These are phyloP conservation scores for Colletotrichum sp. DNA, from an alignment of 2,329 filamentous ascomycete species.

Conservation along the genomic window DNA sequence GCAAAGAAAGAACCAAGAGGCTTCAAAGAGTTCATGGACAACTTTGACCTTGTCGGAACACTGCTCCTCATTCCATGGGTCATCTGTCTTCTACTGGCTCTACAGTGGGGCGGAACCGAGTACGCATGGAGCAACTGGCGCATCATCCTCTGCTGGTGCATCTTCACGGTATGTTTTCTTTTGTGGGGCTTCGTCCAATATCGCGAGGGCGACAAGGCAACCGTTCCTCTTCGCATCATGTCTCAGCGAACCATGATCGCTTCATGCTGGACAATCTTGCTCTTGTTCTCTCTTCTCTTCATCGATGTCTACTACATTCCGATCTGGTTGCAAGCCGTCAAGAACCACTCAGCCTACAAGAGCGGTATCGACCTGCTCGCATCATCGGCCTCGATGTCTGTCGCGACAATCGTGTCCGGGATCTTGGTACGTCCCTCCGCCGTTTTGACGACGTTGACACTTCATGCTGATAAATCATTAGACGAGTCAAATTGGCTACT, in stretches of 20 bases:
- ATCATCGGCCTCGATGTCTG: conserved; percentile 50
- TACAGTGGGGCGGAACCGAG: background rate
- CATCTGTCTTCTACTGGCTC: background rate
- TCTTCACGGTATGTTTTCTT: conserved; percentile 55
- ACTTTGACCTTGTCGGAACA: conserved; percentile 26
- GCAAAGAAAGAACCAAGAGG: conserved; percentile 32
- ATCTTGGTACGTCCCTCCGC: background rate
- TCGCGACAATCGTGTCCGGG: background rate
- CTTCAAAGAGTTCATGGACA: conserved; percentile 30
- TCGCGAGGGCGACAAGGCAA: conserved; percentile 56
- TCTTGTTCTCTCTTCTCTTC: background rate
- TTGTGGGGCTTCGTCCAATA: conserved; percentile 59
- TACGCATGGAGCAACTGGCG: conserved; percentile 36
- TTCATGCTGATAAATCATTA: background rate
- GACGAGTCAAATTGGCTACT: conserved; percentile 19
- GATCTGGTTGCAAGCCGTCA: background rate
- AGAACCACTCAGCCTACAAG: background rate
- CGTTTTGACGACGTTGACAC: too few species aligned
- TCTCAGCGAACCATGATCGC: conserved; percentile 22
- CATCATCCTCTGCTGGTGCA: conserved; percentile 53
- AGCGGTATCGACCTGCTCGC: conserved; percentile 42
- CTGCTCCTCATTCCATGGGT: background rate
- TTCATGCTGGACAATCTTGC: background rate
- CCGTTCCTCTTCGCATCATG: conserved; percentile 52
- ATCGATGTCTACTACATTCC: background rate